Conservation (phyloP, 73 alveolate species). For the Tetrahymena malaccensis region DNA sequence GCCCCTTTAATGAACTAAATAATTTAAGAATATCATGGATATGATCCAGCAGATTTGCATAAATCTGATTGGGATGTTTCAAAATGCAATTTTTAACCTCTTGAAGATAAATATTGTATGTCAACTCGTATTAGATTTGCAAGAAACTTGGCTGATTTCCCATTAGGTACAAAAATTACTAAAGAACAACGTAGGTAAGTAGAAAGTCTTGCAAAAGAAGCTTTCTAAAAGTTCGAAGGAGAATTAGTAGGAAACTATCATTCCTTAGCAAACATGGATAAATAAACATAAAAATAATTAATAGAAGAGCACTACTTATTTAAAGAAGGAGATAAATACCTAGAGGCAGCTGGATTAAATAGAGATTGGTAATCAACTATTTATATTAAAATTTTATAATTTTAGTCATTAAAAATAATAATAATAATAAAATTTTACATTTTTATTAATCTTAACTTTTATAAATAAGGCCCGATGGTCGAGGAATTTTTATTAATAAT, state of each 20-base stretch:
- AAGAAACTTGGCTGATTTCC: slow-evolving; percentile 45
- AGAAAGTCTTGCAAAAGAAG: slow-evolving; percentile 15
- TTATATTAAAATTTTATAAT: no score
- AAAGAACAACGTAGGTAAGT: slow-evolving; percentile 34
- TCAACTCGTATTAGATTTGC: slow-evolving; percentile 38
- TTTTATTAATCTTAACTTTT: no score
- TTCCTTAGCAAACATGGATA: slow-evolving; percentile 5
- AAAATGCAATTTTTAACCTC: slow-evolving; percentile 12
- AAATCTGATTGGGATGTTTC: slow-evolving; percentile 26
- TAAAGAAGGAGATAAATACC: slow-evolving; percentile 40
- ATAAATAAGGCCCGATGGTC: slow-evolving; percentile 8
- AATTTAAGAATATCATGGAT: slow-evolving; percentile 23
- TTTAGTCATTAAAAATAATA: no score
- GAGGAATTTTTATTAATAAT: slow-evolving; percentile 41
- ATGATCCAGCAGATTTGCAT: slow-evolving; percentile 29
- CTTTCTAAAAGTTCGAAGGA: slow-evolving; percentile 25
- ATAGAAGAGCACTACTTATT: slow-evolving; percentile 21
- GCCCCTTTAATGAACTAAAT: slow-evolving; percentile 13
- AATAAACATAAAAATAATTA: slow-evolving; percentile 10
- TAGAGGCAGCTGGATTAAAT: slow-evolving; percentile 35
- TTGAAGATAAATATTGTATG: slow-evolving; percentile 4
- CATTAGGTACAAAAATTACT: slow-evolving; percentile 33
- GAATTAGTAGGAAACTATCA: not conserved
- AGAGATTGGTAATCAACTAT: slow-evolving; percentile 35
- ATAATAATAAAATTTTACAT: no score